Base-by-base conservation (phyloP, 202 grass and related monocot genomes). In the Schoenoplectus triqueter region DNA sequence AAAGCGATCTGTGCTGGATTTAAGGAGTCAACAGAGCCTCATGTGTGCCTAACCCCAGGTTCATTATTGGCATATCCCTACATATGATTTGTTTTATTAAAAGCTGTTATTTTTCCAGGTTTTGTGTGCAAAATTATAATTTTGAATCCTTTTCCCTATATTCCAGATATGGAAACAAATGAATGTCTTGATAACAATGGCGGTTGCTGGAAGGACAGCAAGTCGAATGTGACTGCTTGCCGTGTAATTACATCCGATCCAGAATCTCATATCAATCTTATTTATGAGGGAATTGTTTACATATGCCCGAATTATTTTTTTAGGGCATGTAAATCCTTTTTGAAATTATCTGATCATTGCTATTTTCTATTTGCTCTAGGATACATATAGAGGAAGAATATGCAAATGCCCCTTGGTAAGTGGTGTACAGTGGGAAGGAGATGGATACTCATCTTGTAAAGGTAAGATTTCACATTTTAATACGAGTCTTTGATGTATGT, bases 1-100 rank as follows among this genome's bases (percentile, higher is more conserved):
- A 95, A 90, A 91, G 93, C 96, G 1, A 91, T 99, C 0, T 99
- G 96, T 84, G 96, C 96, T 0, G 96, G 93, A 11, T 99, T 87
- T 76, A 96, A 99, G 66, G 93, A 99, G 61, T 87, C 91, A 1
- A 96, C 84, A 0, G 96, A 92, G 80, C 96, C 96, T 64, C 79
- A 69, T 78, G 96, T 99, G 39, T 99, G 96, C 74, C 31, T 99
- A 78, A 95, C 89, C 56, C 90, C 74, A 91, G 91, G 96, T 98
- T 61, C 31, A 31, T 31, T 61, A 3, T 18, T 83, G 18, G 46
- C 46, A 21, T 52, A 84, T 44, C 1, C 54, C 15, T 17, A 48
- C 17, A 64, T 10, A 17, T 47, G 10, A 5, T 62, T 78, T 67
- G 64, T 64, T 18, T 60, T 45, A 22, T 60, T 51, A 31, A 31